Conservation (phyloP, 2,329 filamentous ascomycete genomes). For the Nothophaeocryptopus gaeumannii region DNA sequence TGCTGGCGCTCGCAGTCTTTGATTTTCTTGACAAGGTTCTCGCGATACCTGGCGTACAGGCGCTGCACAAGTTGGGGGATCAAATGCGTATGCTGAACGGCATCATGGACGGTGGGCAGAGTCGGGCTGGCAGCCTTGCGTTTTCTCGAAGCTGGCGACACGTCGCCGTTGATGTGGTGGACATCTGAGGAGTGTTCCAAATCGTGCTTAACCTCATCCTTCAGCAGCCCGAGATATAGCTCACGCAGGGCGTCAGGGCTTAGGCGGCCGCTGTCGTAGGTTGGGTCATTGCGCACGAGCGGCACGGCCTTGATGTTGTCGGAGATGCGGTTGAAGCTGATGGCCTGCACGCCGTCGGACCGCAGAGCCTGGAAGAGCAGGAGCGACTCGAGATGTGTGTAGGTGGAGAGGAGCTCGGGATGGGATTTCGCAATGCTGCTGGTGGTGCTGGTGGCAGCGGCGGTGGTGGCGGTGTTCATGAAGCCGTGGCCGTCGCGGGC, state of each 20-base stretch:
- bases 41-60: constrained; percentile 72
- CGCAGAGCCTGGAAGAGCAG: constrained; percentile 79
- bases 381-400: constrained; percentile 82
- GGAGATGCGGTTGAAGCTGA: constrained; percentile 69
- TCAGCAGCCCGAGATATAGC: constrained; percentile 72
- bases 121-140: constrained; percentile 68
- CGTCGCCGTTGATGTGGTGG: constrained; percentile 43
- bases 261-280: constrained; percentile 72
- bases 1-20: constrained; percentile 69
- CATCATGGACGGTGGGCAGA: constrained; percentile 64
- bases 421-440: no score
- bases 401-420: constrained; percentile 51
- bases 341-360: constrained; percentile 61
- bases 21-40: constrained; percentile 67
- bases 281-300: constrained; percentile 65
- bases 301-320: constrained; percentile 70
- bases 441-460: not conserved
- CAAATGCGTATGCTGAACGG: constrained; percentile 62
- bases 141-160: constrained; percentile 61
- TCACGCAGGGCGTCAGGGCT: constrained; percentile 74
- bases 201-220: constrained; percentile 62
- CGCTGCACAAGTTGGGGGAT: constrained; percentile 69
- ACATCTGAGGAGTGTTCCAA: constrained; percentile 30
- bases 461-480: not conserved
- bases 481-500: no score